Conservation (phyloP, 2,329 filamentous ascomycete species). For the Biscogniauxia mediterranea region DNA sequence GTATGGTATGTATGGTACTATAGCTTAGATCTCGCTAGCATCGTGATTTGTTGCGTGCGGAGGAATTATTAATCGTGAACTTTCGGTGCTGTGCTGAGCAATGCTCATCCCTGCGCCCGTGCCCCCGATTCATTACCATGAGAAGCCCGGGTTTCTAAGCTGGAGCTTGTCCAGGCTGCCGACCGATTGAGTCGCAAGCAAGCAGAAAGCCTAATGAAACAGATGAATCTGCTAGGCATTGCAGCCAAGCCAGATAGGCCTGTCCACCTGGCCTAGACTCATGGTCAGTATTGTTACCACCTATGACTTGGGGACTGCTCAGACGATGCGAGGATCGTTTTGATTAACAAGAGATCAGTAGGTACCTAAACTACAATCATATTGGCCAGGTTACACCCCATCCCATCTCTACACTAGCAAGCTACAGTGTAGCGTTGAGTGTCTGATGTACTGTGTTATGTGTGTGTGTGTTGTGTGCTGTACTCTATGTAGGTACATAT, state of each 20-base stretch:
- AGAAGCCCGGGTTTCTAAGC: constrained; percentile 13
- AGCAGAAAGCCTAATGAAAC: neutral
- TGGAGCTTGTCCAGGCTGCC: too few relatives aligned
- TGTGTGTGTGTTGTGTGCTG: neutral
- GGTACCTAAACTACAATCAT: neutral
- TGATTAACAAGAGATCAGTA: neutral
- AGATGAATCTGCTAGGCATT: neutral
- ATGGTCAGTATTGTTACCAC: neutral
- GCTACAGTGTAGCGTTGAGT: neutral
- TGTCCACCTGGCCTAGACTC: neutral
- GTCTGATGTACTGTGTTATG: neutral
- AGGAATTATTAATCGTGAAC: constrained; percentile 20
- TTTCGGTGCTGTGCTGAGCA: constrained; percentile 18
- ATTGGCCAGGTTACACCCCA: neutral
- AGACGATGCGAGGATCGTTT: neutral
- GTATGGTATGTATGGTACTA: too few relatives aligned
- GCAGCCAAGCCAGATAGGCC: neutral
- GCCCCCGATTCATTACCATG: constrained; percentile 20
- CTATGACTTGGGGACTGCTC: neutral
- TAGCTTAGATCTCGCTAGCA: neutral
- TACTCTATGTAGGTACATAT: neutral
- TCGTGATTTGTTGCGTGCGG: neutral
- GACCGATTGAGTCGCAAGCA: neutral
- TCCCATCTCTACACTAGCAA: too few relatives aligned
- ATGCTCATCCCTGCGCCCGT: constrained; percentile 7